These are phyloP conservation scores for Vitis labrusca DNA, from an alignment of 164 flowering plant genomes.

Conservation along the genomic window DNA sequence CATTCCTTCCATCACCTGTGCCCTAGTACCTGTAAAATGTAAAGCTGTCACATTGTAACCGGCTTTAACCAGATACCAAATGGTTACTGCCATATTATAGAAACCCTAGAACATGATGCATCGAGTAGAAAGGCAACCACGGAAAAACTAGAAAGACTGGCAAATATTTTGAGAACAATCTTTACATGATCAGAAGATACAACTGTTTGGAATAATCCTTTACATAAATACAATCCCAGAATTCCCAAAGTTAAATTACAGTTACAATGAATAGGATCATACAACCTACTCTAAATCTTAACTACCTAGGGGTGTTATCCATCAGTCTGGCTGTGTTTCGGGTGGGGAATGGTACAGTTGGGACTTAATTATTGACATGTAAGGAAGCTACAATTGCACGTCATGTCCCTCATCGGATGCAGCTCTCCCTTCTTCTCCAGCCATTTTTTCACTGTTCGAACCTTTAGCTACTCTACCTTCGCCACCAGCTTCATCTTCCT, in stretches of 20 bases:
- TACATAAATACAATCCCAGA: neutral
- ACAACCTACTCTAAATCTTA: too few relatives aligned
- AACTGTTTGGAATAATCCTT: neutral
- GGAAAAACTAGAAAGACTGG: too few relatives aligned
- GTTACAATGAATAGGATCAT: neutral
- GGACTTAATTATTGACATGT: too few relatives aligned
- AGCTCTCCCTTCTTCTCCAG: slow-evolving; percentile 15
- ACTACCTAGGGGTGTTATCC: too few relatives aligned
- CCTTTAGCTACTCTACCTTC: slow-evolving; percentile 14
- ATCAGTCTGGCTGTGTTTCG: too few relatives aligned
- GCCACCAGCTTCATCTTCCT: slow-evolving; percentile 16
- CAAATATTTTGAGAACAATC: neutral
- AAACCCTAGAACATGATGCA: neutral
- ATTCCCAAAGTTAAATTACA: neutral
- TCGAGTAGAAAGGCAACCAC: too few relatives aligned
- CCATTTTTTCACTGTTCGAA: slow-evolving; percentile 15
- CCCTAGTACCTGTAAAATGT: neutral
- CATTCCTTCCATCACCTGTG: neutral
- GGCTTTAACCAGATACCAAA: neutral
- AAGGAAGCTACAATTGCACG: neutral
- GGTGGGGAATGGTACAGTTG: too few relatives aligned
- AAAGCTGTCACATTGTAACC: neutral
- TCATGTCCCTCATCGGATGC: slow-evolving; percentile 11
- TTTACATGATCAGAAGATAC: slow-evolving; percentile 2
- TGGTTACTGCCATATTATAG: too few relatives aligned